Base-by-base conservation (phyloP, 2,329 filamentous ascomycete genomes). In the Massarina eburnea region DNA sequence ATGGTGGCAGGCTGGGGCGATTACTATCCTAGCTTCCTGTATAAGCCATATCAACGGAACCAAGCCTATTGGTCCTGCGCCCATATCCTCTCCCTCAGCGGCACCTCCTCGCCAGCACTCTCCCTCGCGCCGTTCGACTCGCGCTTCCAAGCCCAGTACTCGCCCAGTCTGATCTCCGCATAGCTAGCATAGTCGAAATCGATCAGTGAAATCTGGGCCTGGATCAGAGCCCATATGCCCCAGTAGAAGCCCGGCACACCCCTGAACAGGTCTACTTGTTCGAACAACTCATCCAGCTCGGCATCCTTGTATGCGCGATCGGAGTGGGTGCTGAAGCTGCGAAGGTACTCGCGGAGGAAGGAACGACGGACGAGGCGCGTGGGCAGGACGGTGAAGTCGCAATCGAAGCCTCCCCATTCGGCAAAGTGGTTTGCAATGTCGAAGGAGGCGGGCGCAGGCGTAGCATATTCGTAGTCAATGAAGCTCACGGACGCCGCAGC, bases 401-500 rank as follows among this genome's bases (percentile, higher is more conserved):
- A 99, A 61, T 95, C 90, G 64, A 96, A 96, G 46, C 94, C 94
- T 49, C 87, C 91, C 92, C 94, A 99, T 74, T 99, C 94, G 38
- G 94, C 91, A 67, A 99, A 96, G 76, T 99, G 94, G 74, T 99
- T 99, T 40, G 92, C 87, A 58, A 99, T 85, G 69, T 99, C 94
- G 72, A 99, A 99, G 2, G 92, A 91, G 3, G 91, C 91, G 1
- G 92, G 92, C 1, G 91, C 92, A 2, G 94, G 91, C 4, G 90
- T 94, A 12, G 91, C 91, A 71, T 99, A 99, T 71, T 99, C 94
- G 76, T 97, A 99, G 73, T 99, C 94, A 69, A 99, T 99, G 73
- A 99, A 97, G 64, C 63, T 61, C 21, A 71, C 67, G 29, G 55
- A 59, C 10, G 62, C 61, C 3, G 66, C 55, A 14, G 62, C 48